Evolutionary conservation across 768 basidiomycete genomes (phyloP).

Genomic region (Termitomyces bulborhizus): DNA sequence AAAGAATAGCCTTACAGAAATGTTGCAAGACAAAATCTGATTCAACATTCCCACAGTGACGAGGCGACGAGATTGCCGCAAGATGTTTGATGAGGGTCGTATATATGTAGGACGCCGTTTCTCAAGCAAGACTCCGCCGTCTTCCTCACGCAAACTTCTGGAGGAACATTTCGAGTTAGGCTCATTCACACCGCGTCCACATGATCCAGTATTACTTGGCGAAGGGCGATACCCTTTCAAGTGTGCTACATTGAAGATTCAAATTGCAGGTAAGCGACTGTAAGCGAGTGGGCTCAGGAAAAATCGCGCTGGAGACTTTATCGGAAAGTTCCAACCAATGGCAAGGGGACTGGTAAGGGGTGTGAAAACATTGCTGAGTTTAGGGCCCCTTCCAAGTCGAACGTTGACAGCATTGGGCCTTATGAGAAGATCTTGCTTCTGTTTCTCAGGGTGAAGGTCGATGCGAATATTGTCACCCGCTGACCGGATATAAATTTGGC

Average conservation of each 20-base stretch:
- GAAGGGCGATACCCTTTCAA: background rate
- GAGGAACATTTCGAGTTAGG: background rate
- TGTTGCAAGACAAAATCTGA: no score
- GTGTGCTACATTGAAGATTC: background rate
- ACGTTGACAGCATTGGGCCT: slow-evolving; percentile 4
- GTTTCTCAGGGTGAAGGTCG: slow-evolving; percentile 11
- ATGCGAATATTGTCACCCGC: slow-evolving; percentile 4
- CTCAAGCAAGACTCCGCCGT: no score
- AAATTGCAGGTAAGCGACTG: background rate
- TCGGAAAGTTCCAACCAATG: background rate
- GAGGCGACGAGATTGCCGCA: no score
- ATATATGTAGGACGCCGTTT: background rate
- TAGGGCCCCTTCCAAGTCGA: slow-evolving; percentile 3
- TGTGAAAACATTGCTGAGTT: slow-evolving; percentile 1
- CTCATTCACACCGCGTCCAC: background rate
- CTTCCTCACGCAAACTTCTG: no score
- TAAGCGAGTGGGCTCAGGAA: background rate
- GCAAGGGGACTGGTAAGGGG: background rate
- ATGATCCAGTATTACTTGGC: background rate
- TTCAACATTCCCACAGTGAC: no score
- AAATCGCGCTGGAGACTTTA: background rate
- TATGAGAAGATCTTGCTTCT: slow-evolving; percentile 6
- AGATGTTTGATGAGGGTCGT: background rate
- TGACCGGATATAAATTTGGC: slow-evolving; percentile 14
- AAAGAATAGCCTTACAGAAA: no score